Evolutionary conservation across 495 filamentous ascomycete genomes (phyloP).

Genomic region (Trichoderma parareesei): DNA sequence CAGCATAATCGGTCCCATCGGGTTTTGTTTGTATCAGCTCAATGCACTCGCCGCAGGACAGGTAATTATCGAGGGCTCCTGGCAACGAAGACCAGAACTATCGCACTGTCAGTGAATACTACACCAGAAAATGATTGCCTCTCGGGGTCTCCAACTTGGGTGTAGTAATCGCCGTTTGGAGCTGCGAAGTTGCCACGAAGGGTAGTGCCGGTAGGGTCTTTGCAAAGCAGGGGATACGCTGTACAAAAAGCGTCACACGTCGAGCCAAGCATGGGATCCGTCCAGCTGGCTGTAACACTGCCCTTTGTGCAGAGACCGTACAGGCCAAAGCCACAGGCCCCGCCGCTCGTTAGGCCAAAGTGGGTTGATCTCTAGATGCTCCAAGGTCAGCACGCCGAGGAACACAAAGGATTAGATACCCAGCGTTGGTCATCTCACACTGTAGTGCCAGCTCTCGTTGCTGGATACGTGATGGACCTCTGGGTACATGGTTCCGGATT

Average conservation of each 20-base stretch:
- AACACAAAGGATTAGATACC: neutral
- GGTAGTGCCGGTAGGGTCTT: neutral
- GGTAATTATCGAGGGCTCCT: conserved; percentile 2
- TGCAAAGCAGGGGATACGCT: neutral
- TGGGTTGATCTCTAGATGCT: neutral
- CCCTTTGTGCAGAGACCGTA: neutral
- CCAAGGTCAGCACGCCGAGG: neutral
- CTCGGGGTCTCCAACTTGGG: neutral
- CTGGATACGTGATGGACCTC: neutral
- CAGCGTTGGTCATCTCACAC: neutral
- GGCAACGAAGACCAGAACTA: neutral
- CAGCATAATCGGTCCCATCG: neutral
- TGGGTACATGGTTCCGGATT: conserved; percentile 5
- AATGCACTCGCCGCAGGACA: conserved; percentile 3
- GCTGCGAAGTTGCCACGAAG: conserved; percentile 2
- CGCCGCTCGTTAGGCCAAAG: neutral
- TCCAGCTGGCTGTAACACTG: conserved; percentile 1
- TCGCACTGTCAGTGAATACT: neutral
- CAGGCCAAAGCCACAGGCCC: conserved; percentile 2
- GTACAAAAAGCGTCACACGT: conserved; percentile 1
- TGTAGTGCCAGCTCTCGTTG: neutral
- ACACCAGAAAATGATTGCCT: neutral
- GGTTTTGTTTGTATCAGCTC: neutral
- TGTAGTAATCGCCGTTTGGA: conserved; percentile 3
- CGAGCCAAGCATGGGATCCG: neutral